Evolutionary conservation across 2,329 filamentous ascomycete species (phyloP), one percentile per base, ranked within the genome.

Genomic region (Diaporthe destruens): DNA sequence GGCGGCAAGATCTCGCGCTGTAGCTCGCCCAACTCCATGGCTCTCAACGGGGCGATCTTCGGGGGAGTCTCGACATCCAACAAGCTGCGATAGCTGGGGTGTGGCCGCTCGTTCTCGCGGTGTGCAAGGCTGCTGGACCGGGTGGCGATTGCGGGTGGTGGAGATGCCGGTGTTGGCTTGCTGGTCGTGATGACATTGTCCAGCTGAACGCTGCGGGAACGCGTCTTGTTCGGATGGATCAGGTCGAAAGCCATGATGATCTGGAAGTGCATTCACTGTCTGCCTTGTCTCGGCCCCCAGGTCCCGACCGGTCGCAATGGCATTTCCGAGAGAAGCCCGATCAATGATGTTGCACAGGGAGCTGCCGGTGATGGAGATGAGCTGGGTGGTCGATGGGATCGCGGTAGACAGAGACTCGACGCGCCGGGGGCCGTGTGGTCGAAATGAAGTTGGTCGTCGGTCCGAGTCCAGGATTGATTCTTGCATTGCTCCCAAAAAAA

Each of bases 71-170:
- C 87, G 23, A 89, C 81, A 57, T 87, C 84, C 25, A 89, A 81
- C 87, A 90, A 87, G 79, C 87, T 90, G 73, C 85, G 84, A 75
- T 85, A 87, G 55, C 82, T 81, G 51, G 77, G 79, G 71, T 80
- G 76, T 34, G 77, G 73, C 55, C 77, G 82, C 76, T 78, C 80
- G 55, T 83, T 82, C 74, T 84, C 81, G 65, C 61, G 71, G 39
- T 71, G 72, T 16, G 80, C 75, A 39, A 82, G 75, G 71, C 81
- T 85, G 77, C 81, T 81, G 71, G 80, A 80, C 71, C 81, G 79
- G 14, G 75, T 72, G 20, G 80, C 77, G 12, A 80, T 77, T 32
- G 77, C 61, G 6, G 80, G 77, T 7, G 78, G 76, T 5, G 77
- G 75, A 9, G 75, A 71, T 16, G 74, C 56, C 68, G 75, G 25